Evolutionary conservation across 2,329 filamentous ascomycete genomes (phyloP), one percentile per base, ranked within the genome.

Genomic region (Fusarium albidum): DNA sequence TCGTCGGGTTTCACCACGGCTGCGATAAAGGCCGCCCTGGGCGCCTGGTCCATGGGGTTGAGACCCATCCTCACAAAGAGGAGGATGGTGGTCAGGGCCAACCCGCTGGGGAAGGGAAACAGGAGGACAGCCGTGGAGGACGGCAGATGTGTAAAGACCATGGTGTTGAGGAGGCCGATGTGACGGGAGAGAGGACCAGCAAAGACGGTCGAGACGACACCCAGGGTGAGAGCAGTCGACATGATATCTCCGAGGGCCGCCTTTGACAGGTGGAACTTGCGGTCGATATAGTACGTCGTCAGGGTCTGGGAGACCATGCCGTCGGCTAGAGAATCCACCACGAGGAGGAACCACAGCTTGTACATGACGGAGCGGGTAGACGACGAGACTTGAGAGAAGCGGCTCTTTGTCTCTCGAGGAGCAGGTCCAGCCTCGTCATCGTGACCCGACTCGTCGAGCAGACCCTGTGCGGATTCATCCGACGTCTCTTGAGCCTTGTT

Each of bases 1-100:
- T 90, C 87, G 47, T 84, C 80, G 0, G 85, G 82, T 56, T 79
- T 81, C 3, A 89, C 86, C 1, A 88, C 84, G 0, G 85, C 85
- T 1, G 86, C 85, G 42, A 90, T 87, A 51, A 90, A 84, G 0
- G 87, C 86, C 1, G 85, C 76, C 3, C 87, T 77, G 0, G 87
- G 87, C 0, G 84, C 86, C 72, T 89, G 86, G 57, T 89, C 87
- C 84, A 90, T 88, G 57, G 82, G 85, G 64, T 89, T 89, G 37
- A 89, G 73, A 0, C 83, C 83, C 3, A 84, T 77, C 6, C 86
- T 79, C 15, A 89, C 68, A 21, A 87, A 76, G 1, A 90, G 72
- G 0, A 89, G 73, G 0, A 74, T 74, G 1, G 84, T 79, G 0
- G 84, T 82, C 34, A 83, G 65, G 32, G 76, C 76, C 2, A 87